Evolutionary conservation across 306 rosid species (phyloP), one percentile per base, ranked within the genome.

Genomic region (Lathyrus aphaca): DNA sequence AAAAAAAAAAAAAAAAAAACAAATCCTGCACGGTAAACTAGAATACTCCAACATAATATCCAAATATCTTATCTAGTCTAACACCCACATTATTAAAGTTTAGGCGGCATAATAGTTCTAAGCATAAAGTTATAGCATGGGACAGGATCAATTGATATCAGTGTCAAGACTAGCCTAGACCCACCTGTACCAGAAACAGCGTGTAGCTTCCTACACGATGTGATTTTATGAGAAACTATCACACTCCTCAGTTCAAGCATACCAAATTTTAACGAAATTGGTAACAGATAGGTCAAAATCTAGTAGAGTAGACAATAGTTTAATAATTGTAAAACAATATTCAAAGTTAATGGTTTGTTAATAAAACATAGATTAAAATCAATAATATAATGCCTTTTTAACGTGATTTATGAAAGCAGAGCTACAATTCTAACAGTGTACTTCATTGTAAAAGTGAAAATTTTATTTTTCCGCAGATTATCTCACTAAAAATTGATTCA

Each of bases 241-340:
- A 17, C 29, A 61, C 10, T 35, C 25, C 17, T 38, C 57, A 50
- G 57, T 50, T 50, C 43, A 45, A 30, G 18, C 10, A 43, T n/a
- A 23, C 4, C 32, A 44, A 43, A 18, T 55, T 69, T 21, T 21
- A 67, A 59, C 10, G 14, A 49, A 48, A 48, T 23, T 48, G 63
- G 30, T 38, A 35, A 46, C 29, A 60, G 40, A 48, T 29, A 32
- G 23, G 18, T 44, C 29, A 72, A 72, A 56, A 59, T 71, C 23
- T 19, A 63, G 35, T 59, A 59, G 64, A 58, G 23, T 72, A 75
- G 38, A 57, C 69, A 49, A 25, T 49, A 50, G 23, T 45, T 40
- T 29, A 25, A 27, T 71, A 23, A 60, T 53, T 37, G 48, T 55
- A 40, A 66, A 53, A 23, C 10, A 58, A 53, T 43, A 19, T 39